Evolutionary conservation across 1,284 basidiomycete species (phyloP), one percentile per base, ranked within the genome.

Genomic region (Cryptococcus sp.): DNA sequence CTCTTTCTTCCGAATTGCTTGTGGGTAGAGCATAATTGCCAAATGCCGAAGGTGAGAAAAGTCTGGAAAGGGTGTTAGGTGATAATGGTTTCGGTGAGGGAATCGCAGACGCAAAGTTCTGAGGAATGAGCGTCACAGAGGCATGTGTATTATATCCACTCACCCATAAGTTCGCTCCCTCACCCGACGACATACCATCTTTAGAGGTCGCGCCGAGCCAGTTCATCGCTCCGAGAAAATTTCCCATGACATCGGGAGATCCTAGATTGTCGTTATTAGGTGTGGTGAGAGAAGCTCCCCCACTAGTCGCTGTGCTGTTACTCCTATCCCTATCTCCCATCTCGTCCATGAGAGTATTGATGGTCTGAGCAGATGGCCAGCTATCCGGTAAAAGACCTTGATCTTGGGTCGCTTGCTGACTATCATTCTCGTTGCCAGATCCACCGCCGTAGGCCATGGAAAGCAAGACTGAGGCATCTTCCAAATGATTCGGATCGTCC

Each of bases 401-500:
- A 5, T 43, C 57, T 42, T 51, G 43, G 10, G 43, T 23, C 38
- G 44, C 42, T 4, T 32, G 45, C 38, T 36, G 31, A 46, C 13
- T 46, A 38, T 8, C 23, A 44, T 42, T 47, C 33, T 42, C 31
- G 42, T 42, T 45, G 44, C 41, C 50, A 3, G 44, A 35, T n/a
- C 53, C 23, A 14, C 66, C 68, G 11, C 69, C 66, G 51, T 77
- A 77, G 2, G 74, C 76, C 73, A 77, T 76, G 5, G 72, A 73
- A 15, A 77, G 58, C 3, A 77, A 62, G 3, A 72, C 72, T 13
- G 73, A 73, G 2, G 76, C 76, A 50, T 77, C 73, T 59, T 77
- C 76, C 14, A 77, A 65, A 49, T 76, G 71, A 52, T 73, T 65
- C 10, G 67, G 61, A 55, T 73, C 71, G 53, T 68, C 61, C 34